These are phyloP conservation scores for Calycina herbarum DNA, from an alignment of 2,329 filamentous ascomycete species.

Conservation along the genomic window DNA sequence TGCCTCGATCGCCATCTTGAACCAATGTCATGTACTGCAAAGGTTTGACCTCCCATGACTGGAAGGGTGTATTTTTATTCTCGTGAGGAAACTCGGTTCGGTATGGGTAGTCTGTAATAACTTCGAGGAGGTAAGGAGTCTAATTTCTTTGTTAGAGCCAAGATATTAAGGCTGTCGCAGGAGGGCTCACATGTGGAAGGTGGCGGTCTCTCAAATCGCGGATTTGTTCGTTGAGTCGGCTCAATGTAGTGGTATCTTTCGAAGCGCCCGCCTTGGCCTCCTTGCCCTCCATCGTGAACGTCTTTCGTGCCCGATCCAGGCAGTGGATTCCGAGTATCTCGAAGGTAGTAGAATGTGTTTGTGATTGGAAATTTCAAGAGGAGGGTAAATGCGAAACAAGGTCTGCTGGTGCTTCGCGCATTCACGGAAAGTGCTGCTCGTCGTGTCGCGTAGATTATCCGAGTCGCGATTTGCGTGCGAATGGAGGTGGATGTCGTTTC, in stretches of 20 bases:
- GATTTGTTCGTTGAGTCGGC: constrained; percentile 29
- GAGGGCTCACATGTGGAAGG: constrained; percentile 30
- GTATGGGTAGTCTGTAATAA: constrained; percentile 29
- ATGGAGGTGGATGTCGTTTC: neutral
- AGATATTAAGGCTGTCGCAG: constrained; percentile 16
- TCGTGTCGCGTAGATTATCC: neutral
- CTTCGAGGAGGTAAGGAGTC: constrained; percentile 34
- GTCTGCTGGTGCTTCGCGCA: neutral
- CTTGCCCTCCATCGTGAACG: constrained; percentile 22
- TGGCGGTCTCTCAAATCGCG: constrained; percentile 25
- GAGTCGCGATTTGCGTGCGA: neutral
- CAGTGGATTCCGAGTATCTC: neutral
- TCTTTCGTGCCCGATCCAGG: constrained; percentile 5
- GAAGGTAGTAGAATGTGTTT: neutral
- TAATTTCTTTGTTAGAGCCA: constrained; percentile 15
- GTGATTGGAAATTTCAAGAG: constrained; percentile 2
- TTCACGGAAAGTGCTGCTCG: neutral
- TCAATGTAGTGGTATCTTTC: constrained; percentile 17
- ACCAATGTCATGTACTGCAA: constrained; percentile 38
- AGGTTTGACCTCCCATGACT: constrained; percentile 32
- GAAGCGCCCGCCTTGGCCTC: constrained; percentile 14
- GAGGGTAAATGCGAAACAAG: constrained; percentile 12
- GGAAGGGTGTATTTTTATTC: constrained; percentile 34
- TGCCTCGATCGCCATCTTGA: constrained; percentile 30
- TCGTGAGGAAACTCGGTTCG: constrained; percentile 30